phyloP scores from a whole-genome alignment of 176 grass and related monocot species.

The Secale cereale region DNA sequence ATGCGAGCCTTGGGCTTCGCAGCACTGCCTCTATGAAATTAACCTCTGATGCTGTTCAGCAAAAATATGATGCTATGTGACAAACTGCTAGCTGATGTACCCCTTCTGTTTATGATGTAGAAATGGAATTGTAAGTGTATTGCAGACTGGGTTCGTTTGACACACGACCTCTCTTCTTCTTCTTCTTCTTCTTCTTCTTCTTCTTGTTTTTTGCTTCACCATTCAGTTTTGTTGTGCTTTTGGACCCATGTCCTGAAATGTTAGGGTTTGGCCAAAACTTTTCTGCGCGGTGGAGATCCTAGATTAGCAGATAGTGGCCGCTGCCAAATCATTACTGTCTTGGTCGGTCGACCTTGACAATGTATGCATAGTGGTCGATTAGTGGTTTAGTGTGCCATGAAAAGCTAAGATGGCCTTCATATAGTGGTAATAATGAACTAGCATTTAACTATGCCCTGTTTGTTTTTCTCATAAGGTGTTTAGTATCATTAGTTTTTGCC shows the following conservation, averaged over 20 bases:
- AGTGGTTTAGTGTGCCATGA: neutral
- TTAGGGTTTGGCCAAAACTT: neutral
- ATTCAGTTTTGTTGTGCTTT: neutral
- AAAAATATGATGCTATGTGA: neutral
- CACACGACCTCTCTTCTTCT: neutral
- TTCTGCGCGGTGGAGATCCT: neutral
- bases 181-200: too few species aligned
- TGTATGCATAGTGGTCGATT: neutral
- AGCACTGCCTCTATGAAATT: neutral
- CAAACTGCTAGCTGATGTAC: too few species aligned
- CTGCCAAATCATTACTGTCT: neutral
- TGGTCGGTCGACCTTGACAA: neutral
- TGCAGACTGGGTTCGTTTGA: neutral
- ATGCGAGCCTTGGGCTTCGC: neutral
- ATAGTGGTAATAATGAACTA: neutral
- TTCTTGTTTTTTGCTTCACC: neutral
- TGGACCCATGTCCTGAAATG: neutral
- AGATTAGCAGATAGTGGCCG: neutral
- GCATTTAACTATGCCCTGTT: neutral
- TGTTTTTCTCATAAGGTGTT: neutral
- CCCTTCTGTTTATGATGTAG: neutral
- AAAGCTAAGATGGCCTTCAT: neutral
- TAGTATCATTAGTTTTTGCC: neutral
- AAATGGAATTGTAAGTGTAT: neutral
- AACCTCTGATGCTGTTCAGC: neutral